Evolutionary conservation across 495 filamentous ascomycete genomes (phyloP), one percentile per base, ranked within the genome.

Genomic region (Pseudoneurospora amorphoporcata): DNA sequence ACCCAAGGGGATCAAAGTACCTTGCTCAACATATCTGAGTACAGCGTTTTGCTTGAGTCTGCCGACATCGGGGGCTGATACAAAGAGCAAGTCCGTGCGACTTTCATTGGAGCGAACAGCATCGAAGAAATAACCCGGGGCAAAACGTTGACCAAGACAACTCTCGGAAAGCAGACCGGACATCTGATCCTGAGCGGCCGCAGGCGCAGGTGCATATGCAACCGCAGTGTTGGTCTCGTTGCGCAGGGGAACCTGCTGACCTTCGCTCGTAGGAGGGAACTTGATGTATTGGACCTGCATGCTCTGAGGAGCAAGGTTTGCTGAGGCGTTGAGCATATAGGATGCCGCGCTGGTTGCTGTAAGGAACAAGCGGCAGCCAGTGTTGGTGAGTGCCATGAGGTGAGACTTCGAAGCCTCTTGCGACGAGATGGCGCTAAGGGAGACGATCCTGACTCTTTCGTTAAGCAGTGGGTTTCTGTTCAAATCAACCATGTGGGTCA

Each of bases 281-380:
- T 94, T 96, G 79, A 98, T 90, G 76, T 95, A 94, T 74, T 96
- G 92, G 29, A 98, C 89, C 79, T 97, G 94, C 94, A 99, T 98
- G 82, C 93, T 98, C 69, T 91, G 95, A 4, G 96, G 95, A 0
- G 94, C 89, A 71, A 84, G 86, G 58, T 81, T 86, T 35, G 84
- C 81, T 32, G 89, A 85, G 37, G 87, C 83, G 17, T 87, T 83
- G 7, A 85, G 83, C 79, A 90, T 91, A 72, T 89, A 91, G 42
- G 88, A 90, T 68, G 90, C 90, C 8, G 92, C 88, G 47, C 91
- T 90, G 2, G 95, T 97, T 7, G 95, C 94, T 77, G 94, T 98
- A 70, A 98, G 84, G 77, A 94, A 98, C 29, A 99, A 88, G 19
- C 95, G 90, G 78, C 93, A 97, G 12, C 95, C 95, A 4, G 93